Evolutionary conservation across 2,329 filamentous ascomycete genomes (phyloP), one percentile per base, ranked within the genome.

Genomic region (Trichoderma citrinoviride): DNA sequence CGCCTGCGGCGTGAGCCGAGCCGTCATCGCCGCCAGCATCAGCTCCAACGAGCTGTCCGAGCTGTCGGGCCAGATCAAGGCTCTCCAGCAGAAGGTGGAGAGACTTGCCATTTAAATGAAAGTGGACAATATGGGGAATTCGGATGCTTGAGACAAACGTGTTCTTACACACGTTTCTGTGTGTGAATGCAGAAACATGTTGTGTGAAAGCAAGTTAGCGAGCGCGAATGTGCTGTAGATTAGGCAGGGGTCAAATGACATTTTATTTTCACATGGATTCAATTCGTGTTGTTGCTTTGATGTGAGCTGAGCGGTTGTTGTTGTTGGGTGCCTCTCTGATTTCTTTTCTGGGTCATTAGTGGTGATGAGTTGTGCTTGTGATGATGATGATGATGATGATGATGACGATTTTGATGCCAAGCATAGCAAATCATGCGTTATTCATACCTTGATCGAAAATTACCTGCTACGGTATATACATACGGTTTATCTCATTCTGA

Each of bases 11-110:
- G 94, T 97, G 68, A 90, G 86, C 75, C 86, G 94, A 66, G 85
- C 92, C 64, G 93, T 98, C 67, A 97, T 98, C 73, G 90, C 92
- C 46, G 89, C 87, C 68, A 89, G 85, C 74, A 96, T 98, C 80
- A 97, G 92, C 71, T 93, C 90, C 79, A 96, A 96, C 85, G 92
- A 96, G 81, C 90, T 90, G 44, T 91, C 87, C 74, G 93, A 97
- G 79, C 84, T 98, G 67, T 91, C 89, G 78, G 86, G 87, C 74
- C 92, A 96, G 84, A 97, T 98, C 79, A 86, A 90, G 73, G 85
- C 88, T 70, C 84, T 97, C 75, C 96, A 94, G 84, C 91, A 96
- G 80, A 96, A 97, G 87, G 91, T 98, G 64, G 94, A 98, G 85
- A 87, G 93, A 73, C 85, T 97, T 71, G 93, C 94, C 83, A 97